Evolutionary conservation across 306 rosid genomes (phyloP), one percentile per base, ranked within the genome.

Genomic region (Casuarina cunninghamiana): DNA sequence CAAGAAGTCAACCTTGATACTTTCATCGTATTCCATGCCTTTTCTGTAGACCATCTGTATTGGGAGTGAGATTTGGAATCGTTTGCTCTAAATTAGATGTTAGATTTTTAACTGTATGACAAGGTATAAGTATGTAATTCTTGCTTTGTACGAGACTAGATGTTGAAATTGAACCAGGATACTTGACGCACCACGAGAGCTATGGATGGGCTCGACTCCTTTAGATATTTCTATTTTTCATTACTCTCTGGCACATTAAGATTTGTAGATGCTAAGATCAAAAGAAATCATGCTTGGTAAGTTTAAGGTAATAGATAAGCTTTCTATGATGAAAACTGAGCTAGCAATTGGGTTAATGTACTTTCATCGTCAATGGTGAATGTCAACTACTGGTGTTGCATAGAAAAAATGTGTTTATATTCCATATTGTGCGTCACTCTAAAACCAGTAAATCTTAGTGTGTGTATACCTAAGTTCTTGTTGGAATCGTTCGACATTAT

Each of bases 401-500:
- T 66, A 10, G 21, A 2, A 4, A 39, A 62, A 62, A 5, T 12
- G 69, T 62, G 69, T 62, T 62, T 62, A 39, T 15, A 10, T 12
- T 9, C 68, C 10, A 61, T 1, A 46, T 65, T 41, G 48, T 65
- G 32, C 17, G 48, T 41, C 41, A 41, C 71, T 41, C 21, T 41
- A 66, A n/a, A 66, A 5, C 12, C 50, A 66, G 46, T 67, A 26
- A 26, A 17, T 9, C 71, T 67, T 13, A 67, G 71, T 67, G 71
- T 15, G 71, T 42, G 37, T 15, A 16, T 67, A 8, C 32, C 7
- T 67, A n/a, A 15, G 50, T 67, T 26, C 37, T 67, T 67, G n/a
- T 42, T 17, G 42, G 41, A 26, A 41, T 67, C 6, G 8, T 17
- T 67, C 15, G 9, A 17, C 10, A 42, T 17, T 42, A 41, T 67